These are phyloP conservation scores for Baorangia bicolor DNA, from an alignment of 768 basidiomycete species.

Conservation along the genomic window DNA sequence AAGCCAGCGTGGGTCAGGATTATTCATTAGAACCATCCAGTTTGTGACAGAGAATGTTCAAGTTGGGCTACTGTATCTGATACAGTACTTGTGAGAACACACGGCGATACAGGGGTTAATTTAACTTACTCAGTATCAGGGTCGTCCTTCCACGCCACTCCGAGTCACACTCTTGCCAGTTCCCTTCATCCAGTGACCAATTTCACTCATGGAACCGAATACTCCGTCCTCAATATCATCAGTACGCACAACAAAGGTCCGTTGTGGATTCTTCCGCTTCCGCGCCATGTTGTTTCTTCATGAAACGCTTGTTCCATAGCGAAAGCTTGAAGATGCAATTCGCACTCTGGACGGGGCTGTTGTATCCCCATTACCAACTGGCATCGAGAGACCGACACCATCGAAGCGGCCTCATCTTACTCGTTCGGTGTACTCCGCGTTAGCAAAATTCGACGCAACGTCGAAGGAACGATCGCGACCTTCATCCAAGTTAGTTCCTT, in stretches of 20 bases:
- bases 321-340: conserved; percentile 83
- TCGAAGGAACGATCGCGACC: conserved; percentile 43
- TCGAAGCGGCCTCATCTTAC: conserved; percentile 55
- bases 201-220: conserved; percentile 14
- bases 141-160: conserved; percentile 3
- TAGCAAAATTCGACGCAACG: conserved; percentile 75
- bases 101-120: background rate
- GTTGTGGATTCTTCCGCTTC: background rate
- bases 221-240: conserved; percentile 17
- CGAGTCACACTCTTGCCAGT: background rate
- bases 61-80: background rate
- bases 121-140: background rate
- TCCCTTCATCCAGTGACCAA: background rate
- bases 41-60: background rate
- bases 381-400: conserved; percentile 35
- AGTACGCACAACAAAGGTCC: conserved; percentile 46
- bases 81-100: background rate
- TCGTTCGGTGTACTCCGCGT: conserved; percentile 70
- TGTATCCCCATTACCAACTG: conserved; percentile 29
- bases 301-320: conserved; percentile 36
- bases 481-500: conserved; percentile 22
- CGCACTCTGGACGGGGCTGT: conserved; percentile 68
- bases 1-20: background rate
- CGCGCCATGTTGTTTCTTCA: background rate
- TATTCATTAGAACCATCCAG: background rate